Evolutionary conservation across 805 yeast genomes (phyloP), one percentile per base, ranked within the genome.

Genomic region (Ogataea zsoltii): DNA sequence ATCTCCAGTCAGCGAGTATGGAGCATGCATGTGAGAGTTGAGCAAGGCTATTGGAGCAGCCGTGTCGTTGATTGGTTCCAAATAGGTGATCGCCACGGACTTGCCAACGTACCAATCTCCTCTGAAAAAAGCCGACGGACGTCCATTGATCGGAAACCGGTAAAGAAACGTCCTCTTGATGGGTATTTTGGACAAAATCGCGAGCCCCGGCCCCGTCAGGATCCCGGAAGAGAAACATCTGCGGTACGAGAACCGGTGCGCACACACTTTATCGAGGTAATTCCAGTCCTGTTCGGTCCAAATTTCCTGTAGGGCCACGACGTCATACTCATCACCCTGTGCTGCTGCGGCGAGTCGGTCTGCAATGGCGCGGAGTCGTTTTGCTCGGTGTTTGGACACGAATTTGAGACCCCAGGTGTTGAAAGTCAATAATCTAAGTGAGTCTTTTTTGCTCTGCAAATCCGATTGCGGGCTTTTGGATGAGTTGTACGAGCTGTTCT

Each of bases 21-120:
- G 99, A 1, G 99, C 99, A 65, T 94, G 99, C 94, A 94, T 85
- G 63, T 94, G 99, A 14, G 96, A 83, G 60, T 91, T 92, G 59
- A 94, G 68, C 4, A 94, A 67, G 2, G 95, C 97, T 33, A 94
- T 68, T 4, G 84, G 85, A 5, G 72, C 61, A 2, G 75, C 69
- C 14, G 68, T 70, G 0, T 72, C 66, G 14, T 60, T 56, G 2
- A 77, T 67, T 4, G 87, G 83, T 45, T 70, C 70, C 33, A 94
- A 68, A 3, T 80, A 65, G 0, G 96, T 85, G 3, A 89, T 80
- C 0, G 96, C 85, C 15, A 89, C 79, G 7, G 92, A 77, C 62
- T 94, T 94, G 7, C 99, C 99, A 17, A 94, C 99, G 54, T 79
- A 88, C 96, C 97, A 94, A 63, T 94, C 99, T 30, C 99, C 99